Conservation (phyloP, 148 eudicot species). For the Polygonum maritimum region DNA sequence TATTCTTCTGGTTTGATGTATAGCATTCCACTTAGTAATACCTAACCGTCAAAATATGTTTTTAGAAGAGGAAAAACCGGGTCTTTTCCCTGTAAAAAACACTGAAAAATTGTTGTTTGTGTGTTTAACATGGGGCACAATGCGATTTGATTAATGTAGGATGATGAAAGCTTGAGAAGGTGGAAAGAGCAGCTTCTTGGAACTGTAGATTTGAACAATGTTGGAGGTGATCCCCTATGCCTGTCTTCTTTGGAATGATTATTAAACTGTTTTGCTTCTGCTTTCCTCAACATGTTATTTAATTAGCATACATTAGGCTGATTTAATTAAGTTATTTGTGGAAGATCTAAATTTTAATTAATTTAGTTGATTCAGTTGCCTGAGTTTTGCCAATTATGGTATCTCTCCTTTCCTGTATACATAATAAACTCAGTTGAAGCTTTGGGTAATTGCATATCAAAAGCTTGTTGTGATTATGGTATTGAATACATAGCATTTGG, state of each 20-base stretch:
- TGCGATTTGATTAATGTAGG: slow-evolving; percentile 28
- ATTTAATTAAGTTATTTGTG: background rate
- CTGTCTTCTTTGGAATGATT: background rate
- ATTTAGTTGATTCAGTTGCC: background rate
- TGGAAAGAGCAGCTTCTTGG: slow-evolving; percentile 90
- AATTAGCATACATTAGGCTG: background rate
- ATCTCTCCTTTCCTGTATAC: background rate
- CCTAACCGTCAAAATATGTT: background rate
- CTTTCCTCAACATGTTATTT: background rate
- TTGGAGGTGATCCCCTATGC: slow-evolving; percentile 44
- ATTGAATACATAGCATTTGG: background rate
- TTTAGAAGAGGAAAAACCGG: background rate
- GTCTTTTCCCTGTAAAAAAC: background rate
- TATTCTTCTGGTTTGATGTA: background rate
- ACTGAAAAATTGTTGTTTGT: background rate
- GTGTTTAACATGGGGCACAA: background rate
- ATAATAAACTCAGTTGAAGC: background rate
- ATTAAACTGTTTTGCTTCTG: background rate
- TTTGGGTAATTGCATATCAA: background rate
- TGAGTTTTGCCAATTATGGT: background rate
- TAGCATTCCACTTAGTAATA: background rate
- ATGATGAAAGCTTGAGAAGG: slow-evolving; percentile 85
- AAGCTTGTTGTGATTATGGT: background rate
- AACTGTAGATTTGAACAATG: slow-evolving; percentile 46
- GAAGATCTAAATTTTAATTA: background rate